These are phyloP conservation scores for Ilex aquifolium DNA, from an alignment of 257 asterid genomes.

Conservation along the genomic window DNA sequence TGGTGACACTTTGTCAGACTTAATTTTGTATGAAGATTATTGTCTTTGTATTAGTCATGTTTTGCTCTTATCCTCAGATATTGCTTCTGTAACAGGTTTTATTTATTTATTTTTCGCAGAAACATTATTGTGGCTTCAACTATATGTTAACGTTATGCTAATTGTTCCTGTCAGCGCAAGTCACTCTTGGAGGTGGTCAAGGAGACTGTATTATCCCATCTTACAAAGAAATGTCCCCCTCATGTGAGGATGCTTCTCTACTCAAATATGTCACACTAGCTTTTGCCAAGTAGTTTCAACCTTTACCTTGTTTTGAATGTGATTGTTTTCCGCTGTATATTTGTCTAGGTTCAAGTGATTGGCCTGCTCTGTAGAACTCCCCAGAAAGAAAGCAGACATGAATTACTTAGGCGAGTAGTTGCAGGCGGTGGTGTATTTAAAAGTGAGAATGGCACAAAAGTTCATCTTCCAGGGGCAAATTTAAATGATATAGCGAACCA, in stretches of 20 bases:
- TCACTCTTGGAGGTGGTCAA: constrained; percentile 87
- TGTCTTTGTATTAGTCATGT: neutral
- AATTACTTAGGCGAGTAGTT: constrained; percentile 88
- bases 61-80: constrained; percentile 3
- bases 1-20: constrained; percentile 4
- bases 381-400: constrained; percentile 84
- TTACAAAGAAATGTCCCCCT: constrained; percentile 89
- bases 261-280: constrained; percentile 4
- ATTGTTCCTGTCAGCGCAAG: constrained; percentile 57
- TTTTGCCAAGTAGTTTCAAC: constrained; percentile 4
- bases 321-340: constrained; percentile 11
- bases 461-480: constrained; percentile 97
- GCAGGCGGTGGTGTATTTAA: constrained; percentile 93
- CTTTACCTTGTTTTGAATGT: constrained; percentile 18
- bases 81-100: neutral
- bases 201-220: constrained; percentile 95
- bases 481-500: constrained; percentile 89
- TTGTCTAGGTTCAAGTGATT: constrained; percentile 82
- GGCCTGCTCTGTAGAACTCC: constrained; percentile 98
- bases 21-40: neutral
- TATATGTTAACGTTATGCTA: constrained; percentile 8
- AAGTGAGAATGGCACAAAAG: constrained; percentile 72
- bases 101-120: constrained; percentile 5
- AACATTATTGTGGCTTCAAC: constrained; percentile 7
- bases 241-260: constrained; percentile 55